Base-by-base conservation (phyloP, 1,139 yeast genomes). In the Lodderomyces pseudojiufengensis region DNA sequence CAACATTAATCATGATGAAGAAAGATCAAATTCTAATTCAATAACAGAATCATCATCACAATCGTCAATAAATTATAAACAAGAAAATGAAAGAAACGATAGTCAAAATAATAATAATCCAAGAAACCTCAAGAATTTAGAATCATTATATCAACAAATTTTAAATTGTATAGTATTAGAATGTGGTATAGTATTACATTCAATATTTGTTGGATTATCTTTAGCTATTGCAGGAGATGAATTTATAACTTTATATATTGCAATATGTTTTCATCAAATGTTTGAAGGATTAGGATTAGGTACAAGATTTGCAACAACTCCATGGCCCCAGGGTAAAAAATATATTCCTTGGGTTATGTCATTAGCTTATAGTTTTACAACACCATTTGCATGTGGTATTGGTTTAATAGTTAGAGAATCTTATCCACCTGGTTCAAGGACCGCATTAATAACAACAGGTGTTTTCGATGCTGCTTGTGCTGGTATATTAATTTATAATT, bases 81-180 rank as follows among this genome's bases (percentile, higher is more conserved):
- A 8, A 47, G 46, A 9, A 49, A 50, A 30, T 37, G 27, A 21
- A 20, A 29, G 12, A 51, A 50, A 33, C 55, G 50, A 12, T 65
- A 59, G 43, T 71, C 71, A 7, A 40, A 42, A 20, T 80, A 76
- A 50, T 74, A 57, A 45, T 51, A 61, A 16, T 80, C 76, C 3
- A 14, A 15, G 4, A 4, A 29, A 25, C 21, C 4, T 9, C 10
- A 10, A 20, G 14, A 23, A 29, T 24, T 27, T 24, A 22, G 37
- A 42, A 28, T 35, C 34, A 16, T 20, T 42, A 9, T 41, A 42
- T 23, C 45, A 41, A 27, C 44, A 41, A 38, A 52, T 58, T 15
- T 36, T 56, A 24, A 56, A 56, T 32, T 46, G 56, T 13, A 53
- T 63, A 36, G 52, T 63, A 9, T 50, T 65, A 14, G 70, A 65